phyloP scores from a whole-genome alignment of 768 basidiomycete species.

The Mycena latifolia region DNA sequence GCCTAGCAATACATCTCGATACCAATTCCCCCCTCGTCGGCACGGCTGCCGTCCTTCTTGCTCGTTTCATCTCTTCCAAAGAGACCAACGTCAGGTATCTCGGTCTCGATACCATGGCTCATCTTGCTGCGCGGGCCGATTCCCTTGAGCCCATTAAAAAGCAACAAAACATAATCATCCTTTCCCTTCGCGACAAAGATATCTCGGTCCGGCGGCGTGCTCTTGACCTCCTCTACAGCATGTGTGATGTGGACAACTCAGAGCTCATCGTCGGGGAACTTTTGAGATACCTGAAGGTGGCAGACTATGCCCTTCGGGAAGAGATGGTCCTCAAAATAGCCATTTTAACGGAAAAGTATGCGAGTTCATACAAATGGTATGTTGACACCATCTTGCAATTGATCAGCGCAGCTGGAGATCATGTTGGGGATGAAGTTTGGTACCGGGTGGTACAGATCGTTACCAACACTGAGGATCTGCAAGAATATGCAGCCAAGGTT shows the following conservation, averaged over 20 bases:
- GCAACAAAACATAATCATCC: conserved; percentile 95
- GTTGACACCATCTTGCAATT: conserved; percentile 97
- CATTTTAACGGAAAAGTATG: conserved; percentile 98
- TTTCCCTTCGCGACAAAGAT: conserved; percentile 95
- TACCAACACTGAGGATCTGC: conserved; percentile 97
- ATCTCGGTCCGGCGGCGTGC: conserved; percentile 96
- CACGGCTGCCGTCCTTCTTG: conserved; percentile 90
- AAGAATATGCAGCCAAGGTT: conserved; percentile 95
- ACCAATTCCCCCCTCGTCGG: conserved; percentile 89
- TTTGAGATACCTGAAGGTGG: conserved; percentile 92
- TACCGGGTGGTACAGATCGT: conserved; percentile 99
- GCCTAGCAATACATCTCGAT: conserved; percentile 96
- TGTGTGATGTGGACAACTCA: conserved; percentile 99
- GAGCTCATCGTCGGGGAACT: conserved; percentile 97
- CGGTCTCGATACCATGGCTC: conserved; percentile 97
- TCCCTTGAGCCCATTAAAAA: conserved; percentile 93
- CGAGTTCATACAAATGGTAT: conserved; percentile 98
- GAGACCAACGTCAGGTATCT: conserved; percentile 99
- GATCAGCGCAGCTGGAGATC: conserved; percentile 96
- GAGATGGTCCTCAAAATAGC: conserved; percentile 99
- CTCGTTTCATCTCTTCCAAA: conserved; percentile 96
- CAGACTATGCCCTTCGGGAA: conserved; percentile 96
- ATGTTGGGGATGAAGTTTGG: conserved; percentile 99
- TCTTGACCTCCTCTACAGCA: conserved; percentile 96
- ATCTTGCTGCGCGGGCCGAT: conserved; percentile 94